Conservation (phyloP, 495 filamentous ascomycete species). For the Penicillium cataractarum region DNA sequence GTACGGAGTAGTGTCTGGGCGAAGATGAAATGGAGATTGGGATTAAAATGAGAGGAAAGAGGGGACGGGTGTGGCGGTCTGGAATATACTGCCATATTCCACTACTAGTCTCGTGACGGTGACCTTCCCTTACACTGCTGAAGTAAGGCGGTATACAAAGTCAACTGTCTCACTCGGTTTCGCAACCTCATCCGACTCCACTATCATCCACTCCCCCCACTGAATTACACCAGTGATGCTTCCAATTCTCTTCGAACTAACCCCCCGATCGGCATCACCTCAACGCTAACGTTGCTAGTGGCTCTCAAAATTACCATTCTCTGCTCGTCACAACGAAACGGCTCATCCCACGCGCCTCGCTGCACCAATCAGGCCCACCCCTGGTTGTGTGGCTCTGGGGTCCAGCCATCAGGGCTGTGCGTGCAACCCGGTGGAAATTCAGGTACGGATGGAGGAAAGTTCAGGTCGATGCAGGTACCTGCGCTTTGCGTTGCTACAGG, state of each 20-base stretch:
- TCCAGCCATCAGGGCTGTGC: background rate
- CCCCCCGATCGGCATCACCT: constrained; percentile 10
- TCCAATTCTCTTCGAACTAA: background rate
- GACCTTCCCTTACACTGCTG: background rate
- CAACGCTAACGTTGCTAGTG: constrained; percentile 22
- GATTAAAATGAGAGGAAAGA: background rate
- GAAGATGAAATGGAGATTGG: background rate
- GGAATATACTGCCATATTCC: constrained; percentile 8
- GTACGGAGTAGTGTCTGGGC: background rate
- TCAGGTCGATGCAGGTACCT: constrained; percentile 3
- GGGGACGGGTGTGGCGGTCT: constrained; percentile 1
- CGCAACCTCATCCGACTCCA: constrained; percentile 2
- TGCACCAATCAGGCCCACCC: constrained; percentile 15
- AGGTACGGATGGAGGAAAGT: constrained; percentile 1
- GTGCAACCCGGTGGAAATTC: constrained; percentile 5
- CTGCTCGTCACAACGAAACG: constrained; percentile 21
- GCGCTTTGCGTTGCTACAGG: constrained; percentile 4
- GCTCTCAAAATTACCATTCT: constrained; percentile 19
- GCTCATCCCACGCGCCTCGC: constrained; percentile 12
- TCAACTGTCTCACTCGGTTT: constrained; percentile 4
- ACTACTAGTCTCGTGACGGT: background rate
- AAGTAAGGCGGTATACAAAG: background rate
- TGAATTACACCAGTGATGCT: background rate
- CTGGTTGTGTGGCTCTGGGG: constrained; percentile 1
- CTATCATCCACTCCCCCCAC: background rate